Evolutionary conservation across 1,284 basidiomycete species (phyloP), one percentile per base, ranked within the genome.

Genomic region (Mixia osmundae): DNA sequence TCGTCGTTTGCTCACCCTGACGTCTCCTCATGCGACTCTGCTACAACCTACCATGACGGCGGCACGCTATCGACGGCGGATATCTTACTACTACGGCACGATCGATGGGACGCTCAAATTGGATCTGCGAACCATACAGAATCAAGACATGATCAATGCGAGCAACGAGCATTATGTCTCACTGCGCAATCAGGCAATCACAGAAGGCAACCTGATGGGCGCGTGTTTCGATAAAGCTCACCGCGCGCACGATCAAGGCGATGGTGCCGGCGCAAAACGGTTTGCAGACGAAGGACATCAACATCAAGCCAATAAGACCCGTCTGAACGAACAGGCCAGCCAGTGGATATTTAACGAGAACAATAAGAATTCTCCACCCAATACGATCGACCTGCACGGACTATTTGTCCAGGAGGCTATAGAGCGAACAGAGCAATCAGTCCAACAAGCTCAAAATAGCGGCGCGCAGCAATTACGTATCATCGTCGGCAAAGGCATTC

Each of bases 271-370:
- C 16, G 87, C 87, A 9, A 87, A 94, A 58, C 63, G 76, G 43
- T 63, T 94, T 23, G 79, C 74, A 8, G 68, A 72, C 44, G 54
- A 85, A 56, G 89, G 83, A 6, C 80, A 87, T 55, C 58, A 61
- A 34, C 78, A 89, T 55, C 71, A 85, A 57, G 52, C 58, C 10
- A 66, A 70, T 50, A 85, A 85, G 74, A 72, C 79, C 45, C 56
- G 66, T 33, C 57, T 87, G 45, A 87, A 97, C 55, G 65, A 66
- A 43, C 61, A 91, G 56, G 91, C 89, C 1, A 71, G 72, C 39
- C 68, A 75, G 36, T 89, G 79, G 78, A 91, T 95, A 46, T 95
- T 74, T 54, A 58, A 61, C 82, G 79, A 77, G 53, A 89, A 87
- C 52, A 91, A 91, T 60, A 64, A 66, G 55, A 68, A 75, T 40